Conservation (phyloP, 2,329 filamentous ascomycete genomes). For the Alternaria postmessia region DNA sequence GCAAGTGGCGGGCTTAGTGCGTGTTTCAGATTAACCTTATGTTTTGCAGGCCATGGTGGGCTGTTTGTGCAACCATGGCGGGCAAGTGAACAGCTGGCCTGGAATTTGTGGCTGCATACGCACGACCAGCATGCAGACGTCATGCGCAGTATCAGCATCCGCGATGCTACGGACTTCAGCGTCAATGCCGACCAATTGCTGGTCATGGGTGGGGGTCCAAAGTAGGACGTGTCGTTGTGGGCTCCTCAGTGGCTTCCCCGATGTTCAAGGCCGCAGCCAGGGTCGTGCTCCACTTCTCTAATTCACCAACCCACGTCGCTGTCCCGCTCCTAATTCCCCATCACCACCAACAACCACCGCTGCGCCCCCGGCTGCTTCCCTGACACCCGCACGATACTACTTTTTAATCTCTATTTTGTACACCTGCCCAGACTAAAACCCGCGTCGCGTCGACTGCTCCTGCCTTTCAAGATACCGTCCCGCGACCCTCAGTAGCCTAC, state of each 20-base stretch:
- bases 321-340: constrained; percentile 21
- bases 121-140: constrained; percentile 8
- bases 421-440: background rate
- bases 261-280: constrained; percentile 14
- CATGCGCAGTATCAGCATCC: background rate
- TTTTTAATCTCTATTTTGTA: constrained; percentile 17
- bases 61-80: constrained; percentile 16
- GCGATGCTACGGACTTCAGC: background rate
- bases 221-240: constrained; percentile 7
- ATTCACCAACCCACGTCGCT: constrained; percentile 22
- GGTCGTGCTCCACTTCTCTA: constrained; percentile 19
- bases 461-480: constrained; percentile 22
- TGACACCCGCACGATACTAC: constrained; percentile 7
- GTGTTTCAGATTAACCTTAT: constrained; percentile 29
- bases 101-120: constrained; percentile 4
- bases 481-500: constrained; percentile 17
- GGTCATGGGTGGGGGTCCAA: background rate
- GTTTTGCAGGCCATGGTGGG: constrained; percentile 15
- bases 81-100: constrained; percentile 19
- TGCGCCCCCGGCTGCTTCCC: background rate
- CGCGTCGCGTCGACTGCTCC: constrained; percentile 25
- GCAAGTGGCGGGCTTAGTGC: constrained; percentile 21
- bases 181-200: constrained; percentile 1
- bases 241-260: constrained; percentile 19
- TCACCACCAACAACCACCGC: constrained; percentile 8